Base-by-base conservation (phyloP, 129 eudicot species). In the Chrysanthemum lavandulifolium region DNA sequence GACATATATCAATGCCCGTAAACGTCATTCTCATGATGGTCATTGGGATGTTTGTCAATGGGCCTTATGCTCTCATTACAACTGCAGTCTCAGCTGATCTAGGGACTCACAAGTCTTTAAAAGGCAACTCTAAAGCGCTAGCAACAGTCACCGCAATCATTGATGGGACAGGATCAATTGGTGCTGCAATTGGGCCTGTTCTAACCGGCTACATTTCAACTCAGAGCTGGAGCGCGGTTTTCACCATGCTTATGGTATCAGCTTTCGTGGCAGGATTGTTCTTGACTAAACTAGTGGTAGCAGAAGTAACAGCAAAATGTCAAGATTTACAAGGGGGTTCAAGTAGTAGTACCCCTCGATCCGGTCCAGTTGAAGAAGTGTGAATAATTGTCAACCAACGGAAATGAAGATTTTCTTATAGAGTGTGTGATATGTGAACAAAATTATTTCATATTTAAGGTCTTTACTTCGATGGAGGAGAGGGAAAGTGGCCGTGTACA, bases 81-180 rank as follows among this genome's bases (percentile, higher is more conserved):
- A 95, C 99, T 0, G 99, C 99, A 0, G 99, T 95, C 15, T 95
- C 99, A 3, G 94, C 99, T 18, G 99, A 95, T 77, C 86, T 95
- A 5, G 99, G 99, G 11, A 90, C 97, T 10, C 99, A 95, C 63
- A 72, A 86, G 76, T 95, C 97, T 7, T 65, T 95, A 36, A 86
- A 63, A 69, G 99, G 99, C 52, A 89, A 95, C 65, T 65, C 99
- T 0, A 79, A 96, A 58, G 97, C 97, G 12, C 83, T 95, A 1
- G 97, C 99, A 13, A 95, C 98, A 0, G 98, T 94, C 40, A 94
- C 97, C 0, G 97, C 98, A 0, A 94, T 94, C 49, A 94, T 94
- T 14, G 98, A 94, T 15, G 98, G 98, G 29, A 94, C 98, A 0
- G 98, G 98, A 33, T 94, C 98, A 0, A 84, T 94, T 3, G 98